Evolutionary conservation across 352 stramenopile genomes (phyloP).

Genomic region (Globisporangium uncinulatum): DNA sequence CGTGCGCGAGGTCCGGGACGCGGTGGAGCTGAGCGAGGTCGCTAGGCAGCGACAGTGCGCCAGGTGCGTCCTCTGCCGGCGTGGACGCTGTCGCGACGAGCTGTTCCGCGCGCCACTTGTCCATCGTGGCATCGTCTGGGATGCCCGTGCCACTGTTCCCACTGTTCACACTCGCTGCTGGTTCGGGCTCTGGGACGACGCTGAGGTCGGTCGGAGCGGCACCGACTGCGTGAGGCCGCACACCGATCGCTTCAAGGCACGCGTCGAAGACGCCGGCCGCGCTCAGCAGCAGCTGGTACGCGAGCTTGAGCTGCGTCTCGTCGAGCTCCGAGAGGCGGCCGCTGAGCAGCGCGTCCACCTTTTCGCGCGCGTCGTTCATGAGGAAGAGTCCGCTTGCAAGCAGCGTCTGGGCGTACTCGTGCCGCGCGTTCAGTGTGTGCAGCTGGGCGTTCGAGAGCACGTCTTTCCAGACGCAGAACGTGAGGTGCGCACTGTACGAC

Average conservation of each 20-base stretch:
- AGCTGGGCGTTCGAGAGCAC: constrained; percentile 35
- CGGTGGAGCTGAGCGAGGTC: constrained; percentile 38
- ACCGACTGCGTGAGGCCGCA: constrained; percentile 24
- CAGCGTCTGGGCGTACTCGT: constrained; percentile 50
- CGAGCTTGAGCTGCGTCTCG: constrained; percentile 63
- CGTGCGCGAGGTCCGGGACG: constrained; percentile 47
- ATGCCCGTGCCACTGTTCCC: not conserved
- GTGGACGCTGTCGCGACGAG: constrained; percentile 6
- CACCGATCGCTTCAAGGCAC: constrained; percentile 36
- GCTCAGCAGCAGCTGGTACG: constrained; percentile 60
- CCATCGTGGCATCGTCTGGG: constrained; percentile 35
- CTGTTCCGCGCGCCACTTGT: constrained; percentile 57
- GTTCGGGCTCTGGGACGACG: constrained; percentile 5
- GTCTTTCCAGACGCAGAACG: constrained; percentile 55
- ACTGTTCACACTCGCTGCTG: not conserved
- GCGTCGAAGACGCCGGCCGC: constrained; percentile 46
- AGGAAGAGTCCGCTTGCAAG: constrained; percentile 38
- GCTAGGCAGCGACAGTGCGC: not conserved
- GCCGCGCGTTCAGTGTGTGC: constrained; percentile 41
- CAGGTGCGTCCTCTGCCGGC: not conserved
- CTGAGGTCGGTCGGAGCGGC: constrained; percentile 28
- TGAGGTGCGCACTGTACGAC: constrained; percentile 29
- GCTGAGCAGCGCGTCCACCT: constrained; percentile 36
- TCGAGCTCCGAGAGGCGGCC: constrained; percentile 36
- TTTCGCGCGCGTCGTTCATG: constrained; percentile 33